A percentile compares a stretch with the other conserved stretches of the same genome.
Conservation (phyloP, 768 basidiomycete species). For the Gyrodon lividus region DNA sequence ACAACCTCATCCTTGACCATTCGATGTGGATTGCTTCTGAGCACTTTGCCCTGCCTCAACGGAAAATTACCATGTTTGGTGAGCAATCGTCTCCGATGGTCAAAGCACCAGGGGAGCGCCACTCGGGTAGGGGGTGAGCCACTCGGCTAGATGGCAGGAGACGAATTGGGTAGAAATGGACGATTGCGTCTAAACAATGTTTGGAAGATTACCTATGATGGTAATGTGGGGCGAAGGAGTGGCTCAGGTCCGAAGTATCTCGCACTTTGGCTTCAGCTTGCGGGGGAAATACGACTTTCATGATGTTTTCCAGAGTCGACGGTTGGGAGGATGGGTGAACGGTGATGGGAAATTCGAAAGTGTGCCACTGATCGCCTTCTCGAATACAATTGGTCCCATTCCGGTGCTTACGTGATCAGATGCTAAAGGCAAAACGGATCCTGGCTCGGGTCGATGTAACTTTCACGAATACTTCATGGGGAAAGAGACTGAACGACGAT, state of each 20-base stretch:
- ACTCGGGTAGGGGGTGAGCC: slow-evolving; percentile 20
- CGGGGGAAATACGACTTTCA: not conserved
- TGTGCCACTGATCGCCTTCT: slow-evolving; percentile 2
- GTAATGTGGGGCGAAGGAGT: not conserved
- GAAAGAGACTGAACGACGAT: too few relatives aligned
- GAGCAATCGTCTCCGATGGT: slow-evolving; percentile 20
- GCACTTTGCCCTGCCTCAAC: slow-evolving; percentile 16
- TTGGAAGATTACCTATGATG: slow-evolving; percentile 1
- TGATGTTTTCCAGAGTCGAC: not conserved
- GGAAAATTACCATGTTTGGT: slow-evolving; percentile 20
- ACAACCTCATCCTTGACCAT: slow-evolving; percentile 13
- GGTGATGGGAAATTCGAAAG: not conserved
- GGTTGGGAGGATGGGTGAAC: not conserved
- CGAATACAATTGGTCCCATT: slow-evolving; percentile 6
- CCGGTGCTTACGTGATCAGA: slow-evolving; percentile 5
- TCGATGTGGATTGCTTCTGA: slow-evolving; percentile 27
- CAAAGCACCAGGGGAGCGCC: slow-evolving; percentile 17
- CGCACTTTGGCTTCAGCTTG: not conserved
- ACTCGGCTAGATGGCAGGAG: slow-evolving; percentile 18
- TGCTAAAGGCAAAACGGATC: not conserved
- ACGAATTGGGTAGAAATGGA: slow-evolving; percentile 8
- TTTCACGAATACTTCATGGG: too few relatives aligned
- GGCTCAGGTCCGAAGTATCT: not conserved
- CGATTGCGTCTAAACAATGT: slow-evolving; percentile 23
- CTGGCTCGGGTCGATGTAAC: not conserved